phyloP scores from a whole-genome alignment of 2,329 filamentous ascomycete species.

The Botryotinia convoluta region DNA sequence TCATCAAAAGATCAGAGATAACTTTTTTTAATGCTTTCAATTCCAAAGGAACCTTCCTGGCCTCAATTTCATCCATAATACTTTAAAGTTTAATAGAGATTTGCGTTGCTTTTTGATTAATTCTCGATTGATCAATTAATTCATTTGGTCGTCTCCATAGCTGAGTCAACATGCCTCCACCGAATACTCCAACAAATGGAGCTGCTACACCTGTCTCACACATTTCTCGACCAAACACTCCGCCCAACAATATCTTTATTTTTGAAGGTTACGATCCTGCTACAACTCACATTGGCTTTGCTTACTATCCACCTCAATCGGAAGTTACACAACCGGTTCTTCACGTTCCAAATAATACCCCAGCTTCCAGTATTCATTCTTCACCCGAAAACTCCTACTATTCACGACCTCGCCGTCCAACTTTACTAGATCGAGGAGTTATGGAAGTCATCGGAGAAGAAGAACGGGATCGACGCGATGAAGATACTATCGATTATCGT shows the following conservation, averaged over 20 bases:
- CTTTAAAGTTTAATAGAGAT: background rate
- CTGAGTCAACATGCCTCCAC: conserved; percentile 24
- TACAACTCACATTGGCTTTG: conserved; percentile 15
- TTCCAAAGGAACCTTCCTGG: background rate
- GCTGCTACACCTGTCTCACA: conserved; percentile 8
- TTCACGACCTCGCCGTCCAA: conserved; percentile 11
- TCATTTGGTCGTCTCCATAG: background rate
- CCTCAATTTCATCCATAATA: background rate
- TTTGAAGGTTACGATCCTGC: conserved; percentile 16
- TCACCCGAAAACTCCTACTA: conserved; percentile 3
- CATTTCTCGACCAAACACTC: conserved; percentile 10
- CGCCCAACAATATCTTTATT: conserved; percentile 6
- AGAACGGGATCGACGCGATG: conserved; percentile 1
- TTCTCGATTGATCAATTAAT: background rate
- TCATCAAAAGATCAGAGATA: background rate
- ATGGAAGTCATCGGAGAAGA: conserved; percentile 18
- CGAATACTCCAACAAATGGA: conserved; percentile 21
- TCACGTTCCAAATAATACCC: conserved; percentile 15
- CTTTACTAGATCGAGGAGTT: conserved; percentile 4
- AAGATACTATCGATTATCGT: conserved; percentile 36
- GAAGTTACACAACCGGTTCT: conserved; percentile 1
- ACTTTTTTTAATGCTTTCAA: background rate
- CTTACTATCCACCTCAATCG: background rate
- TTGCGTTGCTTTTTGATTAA: background rate
- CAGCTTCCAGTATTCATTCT: conserved; percentile 13